These are phyloP conservation scores for Didymella segeticola DNA, from an alignment of 2,329 filamentous ascomycete genomes.

Conservation along the genomic window DNA sequence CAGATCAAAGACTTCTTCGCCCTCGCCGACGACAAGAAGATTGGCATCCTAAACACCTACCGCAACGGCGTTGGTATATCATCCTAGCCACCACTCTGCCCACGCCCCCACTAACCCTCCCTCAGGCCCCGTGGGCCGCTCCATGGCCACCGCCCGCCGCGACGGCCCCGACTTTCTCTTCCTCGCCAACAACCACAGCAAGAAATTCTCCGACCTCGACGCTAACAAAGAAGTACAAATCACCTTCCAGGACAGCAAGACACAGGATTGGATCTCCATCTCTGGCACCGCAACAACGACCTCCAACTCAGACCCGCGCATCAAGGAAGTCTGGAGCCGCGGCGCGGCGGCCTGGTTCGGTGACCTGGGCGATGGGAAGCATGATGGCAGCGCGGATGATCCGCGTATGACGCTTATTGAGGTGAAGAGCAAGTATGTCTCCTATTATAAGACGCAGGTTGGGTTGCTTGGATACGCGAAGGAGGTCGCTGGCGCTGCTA, in stretches of 20 bases:
- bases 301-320: slow-evolving; percentile 55
- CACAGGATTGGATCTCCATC: slow-evolving; percentile 57
- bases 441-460: slow-evolving; percentile 49
- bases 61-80: slow-evolving; percentile 49
- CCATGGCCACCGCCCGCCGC: slow-evolving; percentile 64
- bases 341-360: slow-evolving; percentile 57
- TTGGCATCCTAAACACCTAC: slow-evolving; percentile 53
- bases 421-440: slow-evolving; percentile 49
- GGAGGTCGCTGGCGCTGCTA: slow-evolving; percentile 48
- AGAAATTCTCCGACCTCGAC: slow-evolving; percentile 56
- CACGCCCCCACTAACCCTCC: slow-evolving; percentile 4
- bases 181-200: slow-evolving; percentile 56
- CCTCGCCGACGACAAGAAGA: slow-evolving; percentile 55
- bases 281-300: slow-evolving; percentile 52
- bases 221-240: slow-evolving; percentile 53
- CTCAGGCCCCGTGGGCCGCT: slow-evolving; percentile 52
- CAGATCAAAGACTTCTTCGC: slow-evolving; percentile 58
- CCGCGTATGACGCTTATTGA: slow-evolving; percentile 55
- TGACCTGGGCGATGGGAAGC: slow-evolving; percentile 58
- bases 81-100: not conserved
- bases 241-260: slow-evolving; percentile 55
- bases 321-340: slow-evolving; percentile 56
- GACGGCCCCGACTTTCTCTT: slow-evolving; percentile 59
- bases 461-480: slow-evolving; percentile 48
- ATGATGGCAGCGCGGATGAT: slow-evolving; percentile 55